Base-by-base conservation (phyloP, 495 filamentous ascomycete species). In the Penicillium salamii region DNA sequence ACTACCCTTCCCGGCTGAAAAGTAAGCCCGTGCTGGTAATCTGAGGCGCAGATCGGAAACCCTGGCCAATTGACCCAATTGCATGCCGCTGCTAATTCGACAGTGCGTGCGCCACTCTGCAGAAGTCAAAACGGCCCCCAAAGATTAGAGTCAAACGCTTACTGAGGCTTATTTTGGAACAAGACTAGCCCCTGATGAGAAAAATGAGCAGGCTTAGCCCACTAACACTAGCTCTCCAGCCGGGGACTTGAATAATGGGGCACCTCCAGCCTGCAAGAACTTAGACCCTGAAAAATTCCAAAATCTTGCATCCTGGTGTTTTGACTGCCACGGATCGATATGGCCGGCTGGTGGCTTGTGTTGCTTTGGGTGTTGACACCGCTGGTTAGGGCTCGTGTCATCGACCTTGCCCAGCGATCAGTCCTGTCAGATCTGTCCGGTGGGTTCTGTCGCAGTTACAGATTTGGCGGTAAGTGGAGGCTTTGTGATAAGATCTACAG, bases 361-460 rank as follows among this genome's bases (percentile, higher is more conserved):
- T 13, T 32, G 12, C 29, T 32, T 12, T 32, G 29, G 29, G 29
- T 32, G 12, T 32, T 32, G 29, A 11, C 7, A 8, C 29, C 29
- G 5, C 12, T 8, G 7, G 29, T 32, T 11, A 32, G 12, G 5
- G 7, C 29, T 13, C 5, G 29, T 3, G 29, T 32, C 29, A 32
- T 32, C 3, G 29, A 32, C 12, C 29, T 11, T 5, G 29, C 29
- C 12, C 32, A 32, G 19, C 26, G 42, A 44, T 17, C 28, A 1
- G 24, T 44, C 14, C 13, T 44, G 2, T n/a, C 28, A 5, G 54
- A 57, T 34, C 12, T 57, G 13, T 53, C 50, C 2, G 41, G 46
- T 13, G 54, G 54, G 21, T 53, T 50, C 23, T 50, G 46, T 42
- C 54, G 54, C 11, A 57, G 45, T 29, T 57, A 38, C 3, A 49